A percentile compares a stretch with the other conserved stretches of the same genome.
Evolutionary conservation across 805 yeast species (phyloP).

Genomic region (Ogataea sp.): DNA sequence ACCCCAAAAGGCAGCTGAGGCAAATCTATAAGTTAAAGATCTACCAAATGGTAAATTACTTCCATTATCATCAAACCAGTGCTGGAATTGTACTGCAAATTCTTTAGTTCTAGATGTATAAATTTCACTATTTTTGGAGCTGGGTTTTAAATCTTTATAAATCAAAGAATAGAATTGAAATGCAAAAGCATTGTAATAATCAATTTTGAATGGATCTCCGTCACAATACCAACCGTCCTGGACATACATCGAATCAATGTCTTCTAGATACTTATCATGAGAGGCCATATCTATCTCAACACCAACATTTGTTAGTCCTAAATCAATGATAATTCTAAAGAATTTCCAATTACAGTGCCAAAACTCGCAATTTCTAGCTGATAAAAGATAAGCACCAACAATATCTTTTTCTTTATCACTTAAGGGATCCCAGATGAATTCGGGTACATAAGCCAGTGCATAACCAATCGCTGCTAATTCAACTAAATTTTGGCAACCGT

Average conservation of each 20-base stretch:
- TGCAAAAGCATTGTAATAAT: slow-evolving; percentile 25
- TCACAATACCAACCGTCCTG: slow-evolving; percentile 26
- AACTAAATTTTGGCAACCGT: slow-evolving; percentile 18
- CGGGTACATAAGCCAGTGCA: slow-evolving; percentile 17
- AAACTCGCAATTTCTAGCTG: slow-evolving; percentile 11
- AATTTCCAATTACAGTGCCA: slow-evolving; percentile 21
- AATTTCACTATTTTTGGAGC: slow-evolving; percentile 7
- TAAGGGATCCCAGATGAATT: slow-evolving; percentile 21
- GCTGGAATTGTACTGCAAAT: slow-evolving; percentile 17
- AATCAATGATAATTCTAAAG: slow-evolving; percentile 20
- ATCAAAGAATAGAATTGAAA: slow-evolving; percentile 22
- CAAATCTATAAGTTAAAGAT: neutral
- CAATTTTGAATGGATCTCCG: slow-evolving; percentile 17
- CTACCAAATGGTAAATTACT: neutral
- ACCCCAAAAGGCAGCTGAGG: slow-evolving; percentile 2
- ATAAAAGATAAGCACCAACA: slow-evolving; percentile 11
- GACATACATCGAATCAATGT: slow-evolving; percentile 16
- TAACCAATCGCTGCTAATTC: slow-evolving; percentile 24
- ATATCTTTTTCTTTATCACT: slow-evolving; percentile 9
- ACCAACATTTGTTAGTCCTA: slow-evolving; percentile 19
- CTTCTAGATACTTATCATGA: slow-evolving; percentile 12
- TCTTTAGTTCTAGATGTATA: slow-evolving; percentile 12
- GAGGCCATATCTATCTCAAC: slow-evolving; percentile 5
- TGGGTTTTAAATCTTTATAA: slow-evolving; percentile 11
- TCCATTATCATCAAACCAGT: slow-evolving; percentile 11